Conservation (phyloP, 2,329 filamentous ascomycete species). For the Ophiostoma piceae region DNA sequence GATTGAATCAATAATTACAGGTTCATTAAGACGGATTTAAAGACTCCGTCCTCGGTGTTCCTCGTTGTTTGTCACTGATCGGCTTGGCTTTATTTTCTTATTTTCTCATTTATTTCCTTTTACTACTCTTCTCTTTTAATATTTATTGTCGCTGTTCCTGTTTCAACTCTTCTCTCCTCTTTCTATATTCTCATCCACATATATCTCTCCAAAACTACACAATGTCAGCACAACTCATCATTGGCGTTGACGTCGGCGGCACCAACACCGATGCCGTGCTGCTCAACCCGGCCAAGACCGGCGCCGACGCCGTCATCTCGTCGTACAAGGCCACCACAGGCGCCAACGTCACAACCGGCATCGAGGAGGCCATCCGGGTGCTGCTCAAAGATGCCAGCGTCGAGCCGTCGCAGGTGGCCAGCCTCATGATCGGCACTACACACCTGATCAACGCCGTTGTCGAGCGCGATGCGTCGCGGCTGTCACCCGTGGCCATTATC, state of each 20-base stretch:
- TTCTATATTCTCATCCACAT: not conserved
- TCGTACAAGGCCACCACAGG: constrained; percentile 28
- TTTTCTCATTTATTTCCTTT: not conserved
- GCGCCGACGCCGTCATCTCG: constrained; percentile 30
- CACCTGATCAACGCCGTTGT: constrained; percentile 30
- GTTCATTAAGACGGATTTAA: not conserved
- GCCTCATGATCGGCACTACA: constrained; percentile 29
- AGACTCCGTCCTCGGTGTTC: not conserved
- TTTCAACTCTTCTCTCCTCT: not conserved
- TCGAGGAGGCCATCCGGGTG: constrained; percentile 26
- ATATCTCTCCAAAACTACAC: not conserved
- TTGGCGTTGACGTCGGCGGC: constrained; percentile 43
- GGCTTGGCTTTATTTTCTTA: not conserved
- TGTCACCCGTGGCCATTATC: constrained; percentile 34
- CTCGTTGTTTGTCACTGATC: not conserved
- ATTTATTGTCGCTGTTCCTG: not conserved
- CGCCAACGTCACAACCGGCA: constrained; percentile 27
- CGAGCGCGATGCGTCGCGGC: constrained; percentile 28
- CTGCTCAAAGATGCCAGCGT: constrained; percentile 22
- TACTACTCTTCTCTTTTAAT: not conserved
- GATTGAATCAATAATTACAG: not conserved
- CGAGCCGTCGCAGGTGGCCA: constrained; percentile 24
- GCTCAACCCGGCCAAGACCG: constrained; percentile 28
- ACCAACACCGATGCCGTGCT: constrained; percentile 31
- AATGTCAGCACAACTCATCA: constrained; percentile 25